Base-by-base conservation (phyloP, 345 rosid genomes). In the Garcia nutans region DNA sequence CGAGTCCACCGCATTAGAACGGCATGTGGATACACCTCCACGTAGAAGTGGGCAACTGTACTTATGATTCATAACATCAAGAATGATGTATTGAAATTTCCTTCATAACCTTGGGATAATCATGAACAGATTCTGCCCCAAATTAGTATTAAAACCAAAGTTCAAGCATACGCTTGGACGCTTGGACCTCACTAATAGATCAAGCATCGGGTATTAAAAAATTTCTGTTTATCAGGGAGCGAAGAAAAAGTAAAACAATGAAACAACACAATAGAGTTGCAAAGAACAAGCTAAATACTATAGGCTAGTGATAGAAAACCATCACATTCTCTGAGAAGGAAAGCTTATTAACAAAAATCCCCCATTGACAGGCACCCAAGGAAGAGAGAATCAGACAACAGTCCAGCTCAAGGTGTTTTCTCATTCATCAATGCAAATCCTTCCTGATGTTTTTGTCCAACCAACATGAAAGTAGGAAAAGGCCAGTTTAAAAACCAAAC, bases 211-310 rank as follows among this genome's bases (percentile, higher is more conserved):
- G 28, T 41, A 50, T 44, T 22, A 26, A 31, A 31, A 72, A 57
- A 22, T 59, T 76, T 76, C 58, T 58, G 69, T 70, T 68, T 61
- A 68, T 22, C 44, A 58, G 42, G 19, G 65, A 37, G 24, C 56
- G 68, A 63, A 55, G 79, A 60, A 68, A 78, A 66, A 57, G 33
- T 8, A 71, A 82, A 60, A 68, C 79, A 76, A 62, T 70, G 62
- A 77, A n/a, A 22, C 67, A 55, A 61, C 65, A 62, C 11, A 68
- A 72, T 47, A 69, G 65, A 28, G 74, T 72, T 61, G 50, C 23
- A 66, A 47, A 63, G 24, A 63, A 41, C 41, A 67, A 47, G 50
- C 58, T 74, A 56, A 24, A 17, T 2, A 64, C 57, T 50, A 70
- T 49, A 66, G 61, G 50, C 57, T 47, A 23, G 76, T 57, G 68